A percentile compares a stretch with the other conserved stretches of the same genome.
These are phyloP conservation scores for Acanthamoeba sp. DNA, from an alignment of 208 protist species.

Conservation along the genomic window DNA sequence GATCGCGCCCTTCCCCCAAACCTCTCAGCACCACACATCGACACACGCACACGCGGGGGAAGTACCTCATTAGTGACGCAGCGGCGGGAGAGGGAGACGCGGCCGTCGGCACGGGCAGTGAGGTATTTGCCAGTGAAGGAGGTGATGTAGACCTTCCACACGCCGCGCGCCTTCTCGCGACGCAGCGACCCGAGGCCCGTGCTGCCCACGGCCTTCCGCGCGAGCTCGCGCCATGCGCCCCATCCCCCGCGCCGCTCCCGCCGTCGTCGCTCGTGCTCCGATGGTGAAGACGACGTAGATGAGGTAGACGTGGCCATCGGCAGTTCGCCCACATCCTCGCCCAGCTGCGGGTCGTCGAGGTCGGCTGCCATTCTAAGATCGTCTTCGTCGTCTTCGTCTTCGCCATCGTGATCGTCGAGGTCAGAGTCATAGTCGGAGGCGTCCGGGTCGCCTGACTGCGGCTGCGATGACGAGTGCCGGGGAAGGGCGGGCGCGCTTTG, in stretches of 20 bases:
- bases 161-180: slow-evolving; percentile 48
- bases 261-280: background rate
- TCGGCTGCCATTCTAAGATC: no score
- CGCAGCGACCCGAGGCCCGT: slow-evolving; percentile 47
- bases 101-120: slow-evolving; percentile 47
- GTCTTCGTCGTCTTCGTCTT: background rate
- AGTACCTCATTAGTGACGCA: background rate
- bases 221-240: slow-evolving; percentile 34
- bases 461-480: no score
- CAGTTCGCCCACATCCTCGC: no score
- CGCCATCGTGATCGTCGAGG: no score
- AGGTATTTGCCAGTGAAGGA: slow-evolving; percentile 59
- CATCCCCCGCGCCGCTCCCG: background rate
- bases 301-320: no score
- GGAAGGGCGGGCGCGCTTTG: background rate
- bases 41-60: background rate
- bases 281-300: background rate
- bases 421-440: no score
- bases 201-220: slow-evolving; percentile 42
- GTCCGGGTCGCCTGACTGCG: no score
- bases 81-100: slow-evolving; percentile 27
- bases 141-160: slow-evolving; percentile 70
- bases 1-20: background rate
- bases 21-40: background rate
- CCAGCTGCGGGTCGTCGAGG: no score